Evolutionary conservation across 805 yeast species (phyloP).

Genomic region (Blastobotrys robertii): DNA sequence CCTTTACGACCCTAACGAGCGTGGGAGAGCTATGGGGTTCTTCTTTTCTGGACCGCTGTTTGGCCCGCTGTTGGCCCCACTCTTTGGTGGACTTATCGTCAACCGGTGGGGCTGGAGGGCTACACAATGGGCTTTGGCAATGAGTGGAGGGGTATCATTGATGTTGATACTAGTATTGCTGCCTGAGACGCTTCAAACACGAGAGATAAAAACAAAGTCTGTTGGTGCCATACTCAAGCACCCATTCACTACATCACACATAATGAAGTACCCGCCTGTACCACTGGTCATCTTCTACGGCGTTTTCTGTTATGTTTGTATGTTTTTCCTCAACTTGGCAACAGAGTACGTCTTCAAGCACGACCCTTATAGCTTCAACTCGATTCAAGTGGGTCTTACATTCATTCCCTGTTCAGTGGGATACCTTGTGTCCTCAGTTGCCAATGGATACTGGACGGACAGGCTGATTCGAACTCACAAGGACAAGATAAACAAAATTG

Average conservation of each 20-base stretch:
- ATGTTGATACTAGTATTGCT: constrained; percentile 43
- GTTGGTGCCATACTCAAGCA: constrained; percentile 28
- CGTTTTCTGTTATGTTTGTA: constrained; percentile 58
- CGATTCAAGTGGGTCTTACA: constrained; percentile 60
- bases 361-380: constrained; percentile 59
- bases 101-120: constrained; percentile 78
- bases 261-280: constrained; percentile 68
- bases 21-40: constrained; percentile 74
- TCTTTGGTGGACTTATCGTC: constrained; percentile 67
- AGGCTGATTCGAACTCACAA: constrained; percentile 43
- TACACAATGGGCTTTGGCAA: constrained; percentile 76
- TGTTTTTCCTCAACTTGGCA: constrained; percentile 69
- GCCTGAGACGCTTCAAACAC: constrained; percentile 67
- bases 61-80: constrained; percentile 75
- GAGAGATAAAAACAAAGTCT: neutral
- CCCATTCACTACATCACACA: constrained; percentile 53
- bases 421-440: constrained; percentile 63
- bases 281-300: constrained; percentile 54
- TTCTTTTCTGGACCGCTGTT: constrained; percentile 73
- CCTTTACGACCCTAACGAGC: constrained; percentile 49
- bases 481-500: constrained; percentile 49
- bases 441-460: constrained; percentile 78
- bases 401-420: constrained; percentile 80
- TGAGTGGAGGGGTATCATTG: constrained; percentile 47
- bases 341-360: constrained; percentile 52